A percentile compares a stretch with the other conserved stretches of the same genome.
phyloP scores from a whole-genome alignment of 2,329 filamentous ascomycete genomes.

The Exophiala lecanii-corni region DNA sequence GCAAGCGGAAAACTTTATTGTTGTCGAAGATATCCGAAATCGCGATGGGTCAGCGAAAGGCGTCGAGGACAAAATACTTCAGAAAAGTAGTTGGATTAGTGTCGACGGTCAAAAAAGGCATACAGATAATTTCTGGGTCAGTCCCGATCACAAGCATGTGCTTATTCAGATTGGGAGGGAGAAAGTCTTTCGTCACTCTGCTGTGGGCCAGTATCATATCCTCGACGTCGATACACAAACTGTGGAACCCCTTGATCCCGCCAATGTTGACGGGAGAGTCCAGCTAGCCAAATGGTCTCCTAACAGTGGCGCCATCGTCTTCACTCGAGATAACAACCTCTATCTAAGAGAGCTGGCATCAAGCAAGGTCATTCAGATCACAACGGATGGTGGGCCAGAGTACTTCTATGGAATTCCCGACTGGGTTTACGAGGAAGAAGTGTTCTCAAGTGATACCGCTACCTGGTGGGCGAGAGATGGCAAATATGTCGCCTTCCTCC shows the following conservation, averaged over 20 bases:
- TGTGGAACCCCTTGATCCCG: constrained; percentile 71
- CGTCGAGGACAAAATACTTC: constrained; percentile 62
- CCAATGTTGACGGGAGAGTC: constrained; percentile 59
- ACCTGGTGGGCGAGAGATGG: constrained; percentile 96
- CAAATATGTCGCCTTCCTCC: constrained; percentile 82
- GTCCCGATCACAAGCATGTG: constrained; percentile 78
- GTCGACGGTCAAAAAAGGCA: constrained; percentile 53
- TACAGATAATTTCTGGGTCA: constrained; percentile 67
- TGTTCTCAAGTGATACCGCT: constrained; percentile 71
- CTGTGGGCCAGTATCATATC: constrained; percentile 81
- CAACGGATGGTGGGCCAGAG: constrained; percentile 77
- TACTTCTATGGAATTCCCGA: constrained; percentile 95
- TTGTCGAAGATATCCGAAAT: constrained; percentile 78
- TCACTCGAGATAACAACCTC: constrained; percentile 85
- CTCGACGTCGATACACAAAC: constrained; percentile 80
- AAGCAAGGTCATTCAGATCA: constrained; percentile 65
- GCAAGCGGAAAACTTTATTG: constrained; percentile 65
- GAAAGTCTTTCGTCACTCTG: constrained; percentile 87
- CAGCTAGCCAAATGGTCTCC: constrained; percentile 91
- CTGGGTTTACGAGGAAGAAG: constrained; percentile 92
- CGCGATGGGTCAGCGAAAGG: constrained; percentile 40
- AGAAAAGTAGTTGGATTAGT: constrained; percentile 63
- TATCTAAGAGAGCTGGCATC: constrained; percentile 67
- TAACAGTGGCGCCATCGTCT: constrained; percentile 78
- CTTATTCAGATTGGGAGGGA: constrained; percentile 68